Percentiles rank a stretch among this genome's conserved stretches.
phyloP scores from a whole-genome alignment of 1,139 yeast genomes.

The Nematodospora anomalae region DNA sequence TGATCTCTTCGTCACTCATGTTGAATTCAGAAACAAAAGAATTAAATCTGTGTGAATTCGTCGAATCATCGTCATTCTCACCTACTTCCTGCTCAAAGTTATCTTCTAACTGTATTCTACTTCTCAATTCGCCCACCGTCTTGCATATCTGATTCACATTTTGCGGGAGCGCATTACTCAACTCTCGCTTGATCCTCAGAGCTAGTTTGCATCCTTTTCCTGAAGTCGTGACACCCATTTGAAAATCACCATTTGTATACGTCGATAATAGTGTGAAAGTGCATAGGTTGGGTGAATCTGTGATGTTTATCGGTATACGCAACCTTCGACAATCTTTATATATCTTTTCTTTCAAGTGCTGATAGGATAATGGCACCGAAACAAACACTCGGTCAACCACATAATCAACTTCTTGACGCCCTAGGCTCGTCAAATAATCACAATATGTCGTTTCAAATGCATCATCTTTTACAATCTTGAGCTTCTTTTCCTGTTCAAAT shows the following conservation, averaged over 20 bases:
- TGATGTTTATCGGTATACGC: conserved; percentile 80
- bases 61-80: conserved; percentile 69
- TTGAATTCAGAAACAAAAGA: conserved; percentile 60
- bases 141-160: conserved; percentile 69
- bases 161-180: conserved; percentile 62
- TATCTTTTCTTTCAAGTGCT: conserved; percentile 36
- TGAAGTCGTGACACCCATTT: conserved; percentile 79
- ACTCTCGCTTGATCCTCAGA: conserved; percentile 72
- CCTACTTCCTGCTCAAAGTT: conserved; percentile 42
- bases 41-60: conserved; percentile 59
- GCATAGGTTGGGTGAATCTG: conserved; percentile 70
- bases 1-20: conserved; percentile 52
- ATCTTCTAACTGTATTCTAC: conserved; percentile 56
- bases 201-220: conserved; percentile 93
- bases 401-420: conserved; percentile 60
- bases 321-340: conserved; percentile 51
- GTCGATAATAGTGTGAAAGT: conserved; percentile 79
- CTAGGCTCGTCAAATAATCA: conserved; percentile 31
- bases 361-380: conserved; percentile 34
- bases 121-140: conserved; percentile 67
- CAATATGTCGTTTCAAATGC: conserved; percentile 2
- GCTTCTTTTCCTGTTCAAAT: conserved; percentile 20
- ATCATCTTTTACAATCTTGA: conserved; percentile 21
- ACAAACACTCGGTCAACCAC: conserved; percentile 79
- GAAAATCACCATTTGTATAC: conserved; percentile 69